These are phyloP conservation scores for Vitis rotundifolia DNA, from an alignment of 164 flowering plant genomes.

Conservation along the genomic window DNA sequence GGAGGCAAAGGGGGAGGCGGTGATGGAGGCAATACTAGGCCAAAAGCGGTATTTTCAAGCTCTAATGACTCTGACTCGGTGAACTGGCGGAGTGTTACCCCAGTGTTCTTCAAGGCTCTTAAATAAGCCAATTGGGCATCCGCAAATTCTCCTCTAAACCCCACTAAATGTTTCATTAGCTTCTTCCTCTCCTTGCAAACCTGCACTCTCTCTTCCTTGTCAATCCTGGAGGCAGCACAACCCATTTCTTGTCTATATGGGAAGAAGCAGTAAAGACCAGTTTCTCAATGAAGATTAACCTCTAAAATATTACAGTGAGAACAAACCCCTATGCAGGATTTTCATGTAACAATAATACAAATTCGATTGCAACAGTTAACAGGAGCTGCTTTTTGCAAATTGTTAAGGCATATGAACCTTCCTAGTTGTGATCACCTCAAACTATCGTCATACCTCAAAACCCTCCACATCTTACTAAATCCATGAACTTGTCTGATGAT, in stretches of 20 bases:
- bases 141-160: slow-evolving; percentile 59
- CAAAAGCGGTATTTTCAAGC: slow-evolving; percentile 31
- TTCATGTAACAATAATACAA: too few species aligned
- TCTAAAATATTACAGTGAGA: not conserved
- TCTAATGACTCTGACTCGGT: slow-evolving; percentile 69
- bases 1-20: slow-evolving; percentile 68
- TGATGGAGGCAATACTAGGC: slow-evolving; percentile 40
- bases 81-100: slow-evolving; percentile 84
- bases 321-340: not conserved
- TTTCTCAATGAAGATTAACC: not conserved
- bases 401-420: too few species aligned
- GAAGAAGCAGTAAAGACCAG: not conserved
- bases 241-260: slow-evolving; percentile 50
- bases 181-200: slow-evolving; percentile 72
- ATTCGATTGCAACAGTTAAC: too few species aligned
- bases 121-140: slow-evolving; percentile 67
- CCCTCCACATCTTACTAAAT: too few species aligned
- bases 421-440: too few species aligned
- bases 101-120: slow-evolving; percentile 72
- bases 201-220: slow-evolving; percentile 65
- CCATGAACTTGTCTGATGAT: too few species aligned
- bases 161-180: slow-evolving; percentile 67
- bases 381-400: too few species aligned
- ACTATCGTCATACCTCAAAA: too few species aligned
- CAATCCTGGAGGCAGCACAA: slow-evolving; percentile 68